A percentile compares a stretch with the other conserved stretches of the same genome.
phyloP scores from a whole-genome alignment of 2,329 filamentous ascomycete species.

The Colletotrichum nymphaeae region DNA sequence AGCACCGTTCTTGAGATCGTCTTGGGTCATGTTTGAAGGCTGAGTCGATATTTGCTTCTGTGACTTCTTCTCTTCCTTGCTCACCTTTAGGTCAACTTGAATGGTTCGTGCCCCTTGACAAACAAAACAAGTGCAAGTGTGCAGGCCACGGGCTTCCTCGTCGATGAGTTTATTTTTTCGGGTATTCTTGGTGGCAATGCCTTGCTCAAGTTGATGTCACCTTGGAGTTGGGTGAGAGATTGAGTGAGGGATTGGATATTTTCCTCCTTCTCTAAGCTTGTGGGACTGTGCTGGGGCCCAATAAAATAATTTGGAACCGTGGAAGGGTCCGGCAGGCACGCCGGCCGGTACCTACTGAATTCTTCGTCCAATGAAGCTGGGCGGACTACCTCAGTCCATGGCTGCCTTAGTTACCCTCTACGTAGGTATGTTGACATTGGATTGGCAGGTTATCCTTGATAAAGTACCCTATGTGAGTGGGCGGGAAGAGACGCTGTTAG shows the following conservation, averaged over 20 bases:
- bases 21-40: constrained; percentile 6
- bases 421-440: background rate
- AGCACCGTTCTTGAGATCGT: constrained; percentile 5
- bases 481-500: too few relatives aligned
- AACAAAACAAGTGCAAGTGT: background rate
- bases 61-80: background rate
- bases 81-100: background rate
- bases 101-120: background rate
- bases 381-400: background rate
- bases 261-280: background rate
- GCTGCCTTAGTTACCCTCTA: too few relatives aligned
- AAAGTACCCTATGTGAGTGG: too few relatives aligned
- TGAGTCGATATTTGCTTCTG: background rate
- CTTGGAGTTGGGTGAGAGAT: background rate
- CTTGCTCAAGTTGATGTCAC: background rate
- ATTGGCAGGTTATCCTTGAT: too few relatives aligned
- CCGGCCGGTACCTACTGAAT: background rate
- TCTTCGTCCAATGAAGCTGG: background rate
- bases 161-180: background rate
- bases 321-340: background rate
- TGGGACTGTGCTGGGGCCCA: constrained; percentile 6
- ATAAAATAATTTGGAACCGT: background rate
- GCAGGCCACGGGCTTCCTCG: too few relatives aligned
- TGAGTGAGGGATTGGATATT: background rate
- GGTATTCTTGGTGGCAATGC: background rate